Evolutionary conservation across 257 asterid species (phyloP).

Genomic region (Ligustrum vulgare): DNA sequence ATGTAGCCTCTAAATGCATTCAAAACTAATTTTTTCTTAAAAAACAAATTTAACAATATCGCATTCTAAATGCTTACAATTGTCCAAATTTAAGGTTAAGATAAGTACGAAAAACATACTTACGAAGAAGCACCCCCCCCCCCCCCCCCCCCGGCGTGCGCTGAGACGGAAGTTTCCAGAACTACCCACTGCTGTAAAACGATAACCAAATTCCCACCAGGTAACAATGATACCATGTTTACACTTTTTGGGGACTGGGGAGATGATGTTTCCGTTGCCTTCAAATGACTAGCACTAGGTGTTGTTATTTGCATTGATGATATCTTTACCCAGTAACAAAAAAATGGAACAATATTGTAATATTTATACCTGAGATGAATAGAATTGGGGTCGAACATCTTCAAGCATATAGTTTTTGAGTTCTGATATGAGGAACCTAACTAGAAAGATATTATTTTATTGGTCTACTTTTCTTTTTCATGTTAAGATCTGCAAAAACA

Average conservation of each 20-base stretch:
- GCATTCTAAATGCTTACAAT: too few species aligned
- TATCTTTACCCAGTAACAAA: neutral
- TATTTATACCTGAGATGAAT: neutral
- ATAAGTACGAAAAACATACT: too few species aligned
- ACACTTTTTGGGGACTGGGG: neutral
- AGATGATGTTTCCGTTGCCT: neutral
- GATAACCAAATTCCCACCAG: conserved; percentile 51
- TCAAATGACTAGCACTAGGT: neutral
- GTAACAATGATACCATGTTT: conserved; percentile 38
- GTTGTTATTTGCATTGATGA: neutral
- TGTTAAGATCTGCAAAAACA: too few species aligned
- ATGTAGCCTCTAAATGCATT: too few species aligned
- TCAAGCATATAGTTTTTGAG: too few species aligned
- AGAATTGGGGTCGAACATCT: neutral
- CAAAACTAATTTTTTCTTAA: too few species aligned
- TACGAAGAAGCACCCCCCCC: too few species aligned
- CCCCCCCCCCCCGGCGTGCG: too few species aligned
- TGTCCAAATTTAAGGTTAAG: too few species aligned
- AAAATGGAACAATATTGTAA: neutral
- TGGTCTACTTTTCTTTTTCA: neutral
- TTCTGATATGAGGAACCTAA: neutral
- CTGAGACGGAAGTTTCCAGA: conserved; percentile 93
- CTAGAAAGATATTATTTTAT: neutral
- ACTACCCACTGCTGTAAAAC: conserved; percentile 54
- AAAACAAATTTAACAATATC: too few species aligned